These are phyloP conservation scores for Stellera chamaejasme DNA, from an alignment of 345 rosid species.

Conservation along the genomic window DNA sequence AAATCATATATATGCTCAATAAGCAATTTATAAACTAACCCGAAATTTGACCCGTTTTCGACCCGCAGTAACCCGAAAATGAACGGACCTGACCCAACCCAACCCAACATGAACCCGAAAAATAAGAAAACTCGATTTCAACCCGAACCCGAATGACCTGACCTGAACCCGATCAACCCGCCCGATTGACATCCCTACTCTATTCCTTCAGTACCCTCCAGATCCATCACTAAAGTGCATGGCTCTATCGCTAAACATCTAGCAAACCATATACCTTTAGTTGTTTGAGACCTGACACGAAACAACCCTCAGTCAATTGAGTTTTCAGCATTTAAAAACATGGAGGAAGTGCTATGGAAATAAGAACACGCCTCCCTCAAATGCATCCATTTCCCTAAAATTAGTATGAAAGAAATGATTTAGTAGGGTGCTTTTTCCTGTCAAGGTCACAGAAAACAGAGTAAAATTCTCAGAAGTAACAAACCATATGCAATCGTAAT, in stretches of 20 bases:
- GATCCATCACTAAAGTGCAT: slow-evolving; percentile 89
- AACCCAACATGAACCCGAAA: too few species aligned
- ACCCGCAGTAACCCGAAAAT: too few species aligned
- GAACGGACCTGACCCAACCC: too few species aligned
- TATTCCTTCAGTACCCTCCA: slow-evolving; percentile 99
- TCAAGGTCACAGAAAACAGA: slow-evolving; percentile 20
- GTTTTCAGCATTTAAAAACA: slow-evolving; percentile 12
- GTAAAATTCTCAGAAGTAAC: slow-evolving; percentile 13
- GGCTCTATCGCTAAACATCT: slow-evolving; percentile 88
- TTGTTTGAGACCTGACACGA: slow-evolving; percentile 80
- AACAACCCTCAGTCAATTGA: slow-evolving; percentile 4
- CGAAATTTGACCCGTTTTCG: too few species aligned
- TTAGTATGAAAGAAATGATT: slow-evolving; percentile 86
- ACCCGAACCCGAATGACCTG: too few species aligned
- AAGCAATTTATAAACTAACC: too few species aligned
- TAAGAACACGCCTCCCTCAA: slow-evolving; percentile 70
- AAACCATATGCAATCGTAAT: too few species aligned
- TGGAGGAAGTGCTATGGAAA: slow-evolving; percentile 1
- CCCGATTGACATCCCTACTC: too few species aligned
- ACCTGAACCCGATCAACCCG: too few species aligned
- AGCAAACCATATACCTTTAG: slow-evolving; percentile 98
- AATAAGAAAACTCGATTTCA: too few species aligned
- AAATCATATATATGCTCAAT: too few species aligned
- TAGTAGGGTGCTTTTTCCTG: slow-evolving; percentile 97
- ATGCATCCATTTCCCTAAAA: slow-evolving; percentile 99